A percentile compares a stretch with the other conserved stretches of the same genome.
phyloP scores from a whole-genome alignment of 2,329 filamentous ascomycete species.

The Magnaporthiopsis rhizophila region DNA sequence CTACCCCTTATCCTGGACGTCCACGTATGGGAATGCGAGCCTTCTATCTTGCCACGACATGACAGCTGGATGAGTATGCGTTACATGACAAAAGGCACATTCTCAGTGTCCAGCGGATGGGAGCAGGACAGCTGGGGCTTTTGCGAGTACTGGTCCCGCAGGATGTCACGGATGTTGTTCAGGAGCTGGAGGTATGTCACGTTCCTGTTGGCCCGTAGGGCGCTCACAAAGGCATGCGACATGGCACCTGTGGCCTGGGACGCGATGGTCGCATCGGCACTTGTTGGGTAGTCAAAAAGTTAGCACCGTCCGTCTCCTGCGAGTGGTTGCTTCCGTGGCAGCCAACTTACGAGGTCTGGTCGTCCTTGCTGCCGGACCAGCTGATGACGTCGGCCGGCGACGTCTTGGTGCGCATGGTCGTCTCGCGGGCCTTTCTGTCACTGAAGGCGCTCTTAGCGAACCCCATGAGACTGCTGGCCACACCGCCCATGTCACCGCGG shows the following conservation, averaged over 20 bases:
- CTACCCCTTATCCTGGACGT: too few species aligned
- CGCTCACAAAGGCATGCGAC: constrained; percentile 93
- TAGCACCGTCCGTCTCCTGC: background rate
- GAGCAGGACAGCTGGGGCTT: constrained; percentile 95
- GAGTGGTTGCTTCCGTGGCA: background rate
- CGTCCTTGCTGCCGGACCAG: constrained; percentile 95
- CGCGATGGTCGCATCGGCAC: constrained; percentile 81
- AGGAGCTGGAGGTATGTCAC: constrained; percentile 94
- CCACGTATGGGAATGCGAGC: too few species aligned
- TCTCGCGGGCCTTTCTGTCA: constrained; percentile 74
- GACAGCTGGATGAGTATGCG: too few species aligned
- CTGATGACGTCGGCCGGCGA: constrained; percentile 93
- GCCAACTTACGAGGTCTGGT: constrained; percentile 67
- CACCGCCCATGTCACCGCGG: constrained; percentile 70
- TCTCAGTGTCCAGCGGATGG: constrained; percentile 72
- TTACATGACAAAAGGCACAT: constrained; percentile 6
- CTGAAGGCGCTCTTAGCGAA: constrained; percentile 84
- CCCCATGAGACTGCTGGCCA: constrained; percentile 70
- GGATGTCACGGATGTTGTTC: constrained; percentile 88
- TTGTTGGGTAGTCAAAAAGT: background rate
- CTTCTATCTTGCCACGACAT: too few species aligned
- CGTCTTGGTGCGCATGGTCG: constrained; percentile 79
- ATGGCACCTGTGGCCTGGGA: constrained; percentile 93
- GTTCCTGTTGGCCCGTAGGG: constrained; percentile 85
- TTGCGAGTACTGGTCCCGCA: constrained; percentile 80